Evolutionary conservation across 352 stramenopile species (phyloP).

Genomic region (Pythium brachiatum): DNA sequence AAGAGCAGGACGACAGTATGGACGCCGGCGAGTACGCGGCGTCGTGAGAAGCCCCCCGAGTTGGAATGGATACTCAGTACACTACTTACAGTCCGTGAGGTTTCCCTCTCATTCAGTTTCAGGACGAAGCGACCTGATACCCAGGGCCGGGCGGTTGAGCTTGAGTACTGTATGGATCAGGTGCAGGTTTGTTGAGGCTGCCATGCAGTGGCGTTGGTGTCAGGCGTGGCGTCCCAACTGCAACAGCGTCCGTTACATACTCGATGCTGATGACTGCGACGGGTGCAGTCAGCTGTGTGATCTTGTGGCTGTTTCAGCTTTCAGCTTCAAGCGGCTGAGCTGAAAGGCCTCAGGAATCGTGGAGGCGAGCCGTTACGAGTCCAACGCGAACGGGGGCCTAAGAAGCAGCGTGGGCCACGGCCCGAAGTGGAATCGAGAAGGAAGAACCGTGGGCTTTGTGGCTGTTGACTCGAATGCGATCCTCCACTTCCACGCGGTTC

Average conservation of each 20-base stretch:
- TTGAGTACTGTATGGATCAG: too few relatives aligned
- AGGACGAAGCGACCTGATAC: neutral
- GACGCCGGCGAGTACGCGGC: slow-evolving; percentile 45
- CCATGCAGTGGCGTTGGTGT: too few relatives aligned
- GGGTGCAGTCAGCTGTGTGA: too few relatives aligned
- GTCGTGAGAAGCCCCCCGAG: neutral
- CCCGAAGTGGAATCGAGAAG: neutral
- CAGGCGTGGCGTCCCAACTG: too few relatives aligned
- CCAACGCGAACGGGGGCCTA: neutral
- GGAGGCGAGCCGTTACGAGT: neutral
- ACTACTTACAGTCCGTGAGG: neutral
- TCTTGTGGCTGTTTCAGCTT: too few relatives aligned
- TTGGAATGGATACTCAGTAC: neutral
- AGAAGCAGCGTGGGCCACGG: neutral
- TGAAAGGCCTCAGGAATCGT: too few relatives aligned
- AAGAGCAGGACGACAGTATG: slow-evolving; percentile 56
- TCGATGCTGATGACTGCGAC: too few relatives aligned
- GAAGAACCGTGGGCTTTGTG: too few relatives aligned
- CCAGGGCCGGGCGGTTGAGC: too few relatives aligned
- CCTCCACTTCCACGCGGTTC: neutral
- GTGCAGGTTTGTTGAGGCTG: neutral
- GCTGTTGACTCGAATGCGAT: neutral
- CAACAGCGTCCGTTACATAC: too few relatives aligned
- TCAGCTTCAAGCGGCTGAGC: too few relatives aligned
- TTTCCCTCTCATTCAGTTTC: neutral